phyloP scores from a whole-genome alignment of 345 rosid genomes.

The Acer yangbiense region DNA sequence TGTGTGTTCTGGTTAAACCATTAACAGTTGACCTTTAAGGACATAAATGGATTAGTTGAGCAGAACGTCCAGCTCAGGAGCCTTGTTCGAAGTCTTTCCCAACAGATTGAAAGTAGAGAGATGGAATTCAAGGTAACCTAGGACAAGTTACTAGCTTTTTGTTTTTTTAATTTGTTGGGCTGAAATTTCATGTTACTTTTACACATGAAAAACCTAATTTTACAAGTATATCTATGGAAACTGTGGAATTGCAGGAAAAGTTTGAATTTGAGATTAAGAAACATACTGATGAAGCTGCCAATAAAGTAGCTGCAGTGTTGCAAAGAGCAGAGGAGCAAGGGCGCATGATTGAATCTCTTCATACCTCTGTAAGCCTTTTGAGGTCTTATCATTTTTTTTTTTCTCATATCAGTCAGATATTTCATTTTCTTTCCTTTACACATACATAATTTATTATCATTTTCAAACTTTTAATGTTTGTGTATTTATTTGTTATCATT shows the following conservation, averaged over 20 bases:
- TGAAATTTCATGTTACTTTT: neutral
- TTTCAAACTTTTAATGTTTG: slow-evolving; percentile 5
- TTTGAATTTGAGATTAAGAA: slow-evolving; percentile 68
- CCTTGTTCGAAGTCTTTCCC: slow-evolving; percentile 80
- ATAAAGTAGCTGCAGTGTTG: slow-evolving; percentile 77
- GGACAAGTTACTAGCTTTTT: slow-evolving; percentile 7
- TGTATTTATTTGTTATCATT: slow-evolving; percentile 1
- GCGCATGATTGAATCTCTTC: slow-evolving; percentile 88
- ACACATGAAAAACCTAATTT: neutral
- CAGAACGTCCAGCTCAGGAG: slow-evolving; percentile 93
- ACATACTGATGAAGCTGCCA: slow-evolving; percentile 76
- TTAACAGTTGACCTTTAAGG: slow-evolving; percentile 82
- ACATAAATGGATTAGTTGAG: slow-evolving; percentile 92
- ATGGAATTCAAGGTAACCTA: slow-evolving; percentile 73
- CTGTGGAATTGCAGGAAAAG: slow-evolving; percentile 53
- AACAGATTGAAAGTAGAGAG: slow-evolving; percentile 74
- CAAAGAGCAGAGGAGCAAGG: slow-evolving; percentile 93
- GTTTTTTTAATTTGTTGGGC: slow-evolving; percentile 8
- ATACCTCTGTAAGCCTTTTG: slow-evolving; percentile 67
- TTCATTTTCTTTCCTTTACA: neutral
- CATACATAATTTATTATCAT: neutral
- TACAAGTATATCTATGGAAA: neutral
- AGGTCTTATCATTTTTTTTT: neutral
- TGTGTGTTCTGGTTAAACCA: slow-evolving; percentile 29
- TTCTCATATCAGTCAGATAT: neutral